Percentiles rank a stretch among this genome's conserved stretches.
phyloP scores from a whole-genome alignment of 805 yeast species.

The Saccharomycopsis fermentans region DNA sequence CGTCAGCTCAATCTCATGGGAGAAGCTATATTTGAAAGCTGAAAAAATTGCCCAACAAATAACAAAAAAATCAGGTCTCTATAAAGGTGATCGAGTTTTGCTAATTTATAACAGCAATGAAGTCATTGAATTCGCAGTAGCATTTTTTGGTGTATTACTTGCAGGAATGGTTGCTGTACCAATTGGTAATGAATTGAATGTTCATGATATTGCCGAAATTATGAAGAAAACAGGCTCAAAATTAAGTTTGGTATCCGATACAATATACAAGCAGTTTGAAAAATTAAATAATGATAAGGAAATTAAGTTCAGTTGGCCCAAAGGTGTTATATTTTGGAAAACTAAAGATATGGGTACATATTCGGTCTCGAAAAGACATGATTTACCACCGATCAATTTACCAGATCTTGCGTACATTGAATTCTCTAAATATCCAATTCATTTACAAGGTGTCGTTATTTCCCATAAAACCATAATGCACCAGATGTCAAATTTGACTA shows the following conservation, averaged over 20 bases:
- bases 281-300: constrained; percentile 38
- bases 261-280: constrained; percentile 66
- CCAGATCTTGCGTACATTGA: constrained; percentile 91
- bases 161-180: constrained; percentile 96
- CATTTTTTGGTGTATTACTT: constrained; percentile 82
- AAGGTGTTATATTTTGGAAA: constrained; percentile 64
- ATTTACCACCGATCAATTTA: constrained; percentile 55
- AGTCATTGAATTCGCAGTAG: constrained; percentile 74
- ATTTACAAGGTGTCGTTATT: constrained; percentile 84
- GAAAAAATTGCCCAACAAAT: constrained; percentile 84
- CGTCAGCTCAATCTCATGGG: constrained; percentile 72
- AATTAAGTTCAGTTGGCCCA: constrained; percentile 55
- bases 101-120: constrained; percentile 77
- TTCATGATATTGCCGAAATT: constrained; percentile 61
- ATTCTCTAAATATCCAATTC: constrained; percentile 79
- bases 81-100: constrained; percentile 75
- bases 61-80: constrained; percentile 53
- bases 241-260: constrained; percentile 70
- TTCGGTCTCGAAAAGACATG: constrained; percentile 44
- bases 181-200: constrained; percentile 61
- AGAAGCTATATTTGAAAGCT: constrained; percentile 68
- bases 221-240: constrained; percentile 67
- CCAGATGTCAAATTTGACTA: constrained; percentile 71
- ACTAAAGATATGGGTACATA: constrained; percentile 80
- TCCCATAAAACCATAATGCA: constrained; percentile 81